phyloP scores from a whole-genome alignment of 169 alveolate genomes.

The Theileria parva region DNA sequence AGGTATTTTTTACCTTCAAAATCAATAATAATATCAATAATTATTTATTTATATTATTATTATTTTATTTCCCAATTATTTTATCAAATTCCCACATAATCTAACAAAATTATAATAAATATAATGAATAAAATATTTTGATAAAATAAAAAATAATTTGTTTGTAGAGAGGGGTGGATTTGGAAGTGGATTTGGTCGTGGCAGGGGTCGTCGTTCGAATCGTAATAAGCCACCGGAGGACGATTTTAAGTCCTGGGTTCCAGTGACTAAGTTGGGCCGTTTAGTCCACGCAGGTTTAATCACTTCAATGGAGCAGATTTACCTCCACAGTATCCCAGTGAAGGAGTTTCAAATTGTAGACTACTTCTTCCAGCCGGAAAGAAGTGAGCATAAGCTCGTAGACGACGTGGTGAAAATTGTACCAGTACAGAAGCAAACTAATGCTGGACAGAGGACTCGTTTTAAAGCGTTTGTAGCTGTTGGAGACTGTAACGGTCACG shows the following conservation, averaged over 20 bases:
- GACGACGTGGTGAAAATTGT: constrained; percentile 99
- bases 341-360: constrained; percentile 98
- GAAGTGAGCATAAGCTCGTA: constrained; percentile 87
- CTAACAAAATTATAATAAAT: neutral
- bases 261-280: constrained; percentile 99
- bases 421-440: constrained; percentile 99
- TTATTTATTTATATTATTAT: no score
- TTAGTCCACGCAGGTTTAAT: constrained; percentile 96
- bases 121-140: neutral
- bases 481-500: constrained; percentile 97
- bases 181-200: constrained; percentile 65
- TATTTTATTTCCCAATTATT: no score
- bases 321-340: constrained; percentile 98
- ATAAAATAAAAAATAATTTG: neutral
- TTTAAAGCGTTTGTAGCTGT: constrained; percentile 99
- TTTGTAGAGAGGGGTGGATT: constrained; percentile 61
- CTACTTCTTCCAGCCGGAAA: constrained; percentile 86
- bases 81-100: no score
- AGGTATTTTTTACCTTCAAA: neutral
- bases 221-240: constrained; percentile 77
- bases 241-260: constrained; percentile 97
- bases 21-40: no score
- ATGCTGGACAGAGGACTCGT: constrained; percentile 99
- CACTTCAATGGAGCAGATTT: constrained; percentile 96
- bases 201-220: constrained; percentile 55